A percentile compares a stretch with the other conserved stretches of the same genome.
Conservation (phyloP, 495 filamentous ascomycete genomes). For the Daldinia vernicosa region DNA sequence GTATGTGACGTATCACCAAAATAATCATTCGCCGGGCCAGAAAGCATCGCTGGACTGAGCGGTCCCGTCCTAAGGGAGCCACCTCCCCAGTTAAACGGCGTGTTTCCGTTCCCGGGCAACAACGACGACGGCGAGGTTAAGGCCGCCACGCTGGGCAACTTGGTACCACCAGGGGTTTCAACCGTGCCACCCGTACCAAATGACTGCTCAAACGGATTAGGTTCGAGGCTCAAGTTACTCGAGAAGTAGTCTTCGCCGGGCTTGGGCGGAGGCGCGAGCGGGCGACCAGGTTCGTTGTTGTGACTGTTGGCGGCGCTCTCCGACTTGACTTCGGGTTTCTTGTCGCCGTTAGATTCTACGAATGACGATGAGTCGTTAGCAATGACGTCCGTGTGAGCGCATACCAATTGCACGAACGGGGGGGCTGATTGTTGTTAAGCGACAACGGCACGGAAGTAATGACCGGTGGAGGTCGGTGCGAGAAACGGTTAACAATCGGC, state of each 20-base stretch:
- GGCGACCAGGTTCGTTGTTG: slow-evolving; percentile 52
- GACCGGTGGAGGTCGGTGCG: slow-evolving; percentile 30
- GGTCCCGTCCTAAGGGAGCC: slow-evolving; percentile 91
- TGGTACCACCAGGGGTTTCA: slow-evolving; percentile 88
- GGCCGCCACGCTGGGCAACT: slow-evolving; percentile 89
- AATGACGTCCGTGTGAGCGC: slow-evolving; percentile 40
- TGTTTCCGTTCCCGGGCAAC: slow-evolving; percentile 72
- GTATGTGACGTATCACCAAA: slow-evolving; percentile 79
- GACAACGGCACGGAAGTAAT: slow-evolving; percentile 19
- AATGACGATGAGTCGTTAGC: slow-evolving; percentile 35
- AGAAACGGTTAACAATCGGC: slow-evolving; percentile 24
- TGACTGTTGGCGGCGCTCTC: slow-evolving; percentile 43
- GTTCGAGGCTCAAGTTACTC: slow-evolving; percentile 74
- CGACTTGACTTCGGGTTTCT: slow-evolving; percentile 52
- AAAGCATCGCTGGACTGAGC: slow-evolving; percentile 96
- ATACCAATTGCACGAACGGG: slow-evolving; percentile 19
- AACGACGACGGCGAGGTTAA: slow-evolving; percentile 89
- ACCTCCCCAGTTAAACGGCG: slow-evolving; percentile 78
- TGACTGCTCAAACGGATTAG: slow-evolving; percentile 95
- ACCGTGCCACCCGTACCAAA: slow-evolving; percentile 75
- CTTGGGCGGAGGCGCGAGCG: slow-evolving; percentile 82
- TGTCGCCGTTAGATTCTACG: slow-evolving; percentile 47
- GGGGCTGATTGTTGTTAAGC: slow-evolving; percentile 16
- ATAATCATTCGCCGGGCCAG: slow-evolving; percentile 78
- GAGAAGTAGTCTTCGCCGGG: slow-evolving; percentile 83